Evolutionary conservation across 768 basidiomycete genomes (phyloP).

Genomic region (Pilatotrama ljubarskyi): DNA sequence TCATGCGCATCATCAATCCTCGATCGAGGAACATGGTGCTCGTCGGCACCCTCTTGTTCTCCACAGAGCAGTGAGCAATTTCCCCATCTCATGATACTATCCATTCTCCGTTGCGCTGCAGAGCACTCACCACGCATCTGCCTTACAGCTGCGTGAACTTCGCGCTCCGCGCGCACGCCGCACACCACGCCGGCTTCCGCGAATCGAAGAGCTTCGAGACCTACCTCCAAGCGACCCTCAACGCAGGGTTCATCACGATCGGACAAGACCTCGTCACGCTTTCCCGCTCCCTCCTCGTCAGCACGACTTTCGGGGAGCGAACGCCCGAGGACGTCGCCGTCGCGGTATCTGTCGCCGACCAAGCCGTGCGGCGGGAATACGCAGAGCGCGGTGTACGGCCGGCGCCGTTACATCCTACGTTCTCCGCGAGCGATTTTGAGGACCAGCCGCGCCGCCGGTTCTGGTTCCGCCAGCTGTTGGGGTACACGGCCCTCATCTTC

Average conservation of each 20-base stretch:
- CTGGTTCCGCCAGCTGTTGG: neutral
- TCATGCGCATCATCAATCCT: conserved; percentile 16
- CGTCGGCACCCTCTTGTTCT: conserved; percentile 18
- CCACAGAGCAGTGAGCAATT: conserved; percentile 22
- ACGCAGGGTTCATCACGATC: conserved; percentile 3
- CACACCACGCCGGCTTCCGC: neutral
- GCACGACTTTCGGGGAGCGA: neutral
- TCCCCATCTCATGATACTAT: neutral
- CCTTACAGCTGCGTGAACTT: neutral
- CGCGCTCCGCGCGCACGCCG: neutral
- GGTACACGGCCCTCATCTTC: neutral
- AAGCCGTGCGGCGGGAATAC: too few relatives aligned
- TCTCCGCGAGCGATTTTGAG: neutral
- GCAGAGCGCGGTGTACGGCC: too few relatives aligned
- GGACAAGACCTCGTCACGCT: conserved; percentile 1
- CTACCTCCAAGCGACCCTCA: conserved; percentile 1
- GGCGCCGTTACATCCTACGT: too few relatives aligned
- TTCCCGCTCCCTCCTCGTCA: conserved; percentile 5
- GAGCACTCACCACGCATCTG: neutral
- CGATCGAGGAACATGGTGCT: conserved; percentile 17
- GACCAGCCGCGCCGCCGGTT: neutral
- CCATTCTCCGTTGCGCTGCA: neutral
- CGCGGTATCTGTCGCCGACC: too few relatives aligned
- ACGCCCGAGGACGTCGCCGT: neutral
- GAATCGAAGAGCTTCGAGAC: neutral